phyloP scores from a whole-genome alignment of 1,284 basidiomycete genomes.

The Microbotryum intermedium region DNA sequence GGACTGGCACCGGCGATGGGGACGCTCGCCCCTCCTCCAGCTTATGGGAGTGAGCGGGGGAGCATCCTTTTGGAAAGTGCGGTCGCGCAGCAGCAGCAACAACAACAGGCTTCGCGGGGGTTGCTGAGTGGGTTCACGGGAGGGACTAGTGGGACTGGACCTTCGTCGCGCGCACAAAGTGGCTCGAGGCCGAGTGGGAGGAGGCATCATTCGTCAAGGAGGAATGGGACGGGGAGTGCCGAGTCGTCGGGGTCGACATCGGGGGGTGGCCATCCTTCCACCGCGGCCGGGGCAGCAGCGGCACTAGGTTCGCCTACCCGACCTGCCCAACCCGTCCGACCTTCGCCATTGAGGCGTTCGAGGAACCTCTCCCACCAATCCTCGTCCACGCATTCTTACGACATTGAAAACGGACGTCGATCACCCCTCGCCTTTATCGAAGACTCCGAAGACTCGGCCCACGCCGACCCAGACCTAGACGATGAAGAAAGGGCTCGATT shows the following conservation, averaged over 20 bases:
- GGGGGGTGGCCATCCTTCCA: no score
- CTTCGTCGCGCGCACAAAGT: no score
- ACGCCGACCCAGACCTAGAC: conserved; percentile 9
- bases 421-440: neutral
- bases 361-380: conserved; percentile 20
- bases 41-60: conserved; percentile 87
- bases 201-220: conserved; percentile 5
- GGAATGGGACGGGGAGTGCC: conserved; percentile 35
- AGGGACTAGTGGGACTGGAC: no score
- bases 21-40: conserved; percentile 87
- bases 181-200: no score
- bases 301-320: conserved; percentile 8
- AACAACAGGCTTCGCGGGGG: no score
- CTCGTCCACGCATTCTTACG: neutral
- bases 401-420: no score
- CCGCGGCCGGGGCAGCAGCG: no score
- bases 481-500: conserved; percentile 24
- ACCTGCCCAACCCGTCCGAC: conserved; percentile 26
- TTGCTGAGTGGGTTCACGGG: no score
- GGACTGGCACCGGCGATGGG: conserved; percentile 89
- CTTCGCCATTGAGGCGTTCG: conserved; percentile 19
- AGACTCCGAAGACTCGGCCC: neutral
- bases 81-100: conserved; percentile 31
- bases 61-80: conserved; percentile 87
- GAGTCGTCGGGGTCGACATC: conserved; percentile 24